These are phyloP conservation scores for Sporothrix dimorphospora DNA, from an alignment of 2,329 filamentous ascomycete species.

Conservation along the genomic window DNA sequence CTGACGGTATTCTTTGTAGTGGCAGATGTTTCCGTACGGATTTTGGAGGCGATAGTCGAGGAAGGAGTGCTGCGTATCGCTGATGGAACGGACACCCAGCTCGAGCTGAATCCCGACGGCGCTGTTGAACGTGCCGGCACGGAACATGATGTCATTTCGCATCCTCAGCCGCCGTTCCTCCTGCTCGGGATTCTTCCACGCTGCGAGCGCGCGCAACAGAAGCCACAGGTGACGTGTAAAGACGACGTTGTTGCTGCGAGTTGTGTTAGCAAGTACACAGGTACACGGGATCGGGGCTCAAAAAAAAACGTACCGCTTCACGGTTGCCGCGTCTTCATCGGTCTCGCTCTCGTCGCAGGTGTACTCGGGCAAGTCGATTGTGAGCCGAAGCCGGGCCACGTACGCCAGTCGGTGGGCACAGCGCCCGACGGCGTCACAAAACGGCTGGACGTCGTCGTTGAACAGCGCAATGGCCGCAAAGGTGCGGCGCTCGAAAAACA, in stretches of 20 bases:
- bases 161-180: neutral
- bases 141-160: neutral
- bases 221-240: neutral
- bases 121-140: neutral
- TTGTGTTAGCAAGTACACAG: neutral
- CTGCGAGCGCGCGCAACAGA: neutral
- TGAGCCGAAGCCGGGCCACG: neutral
- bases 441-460: neutral
- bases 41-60: neutral
- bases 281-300: no score
- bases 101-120: neutral
- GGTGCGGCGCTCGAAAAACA: slow-evolving; percentile 23
- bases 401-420: neutral
- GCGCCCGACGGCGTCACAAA: neutral
- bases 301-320: neutral
- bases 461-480: slow-evolving; percentile 2
- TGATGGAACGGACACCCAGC: neutral
- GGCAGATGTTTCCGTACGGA: neutral
- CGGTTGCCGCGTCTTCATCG: neutral
- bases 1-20: neutral
- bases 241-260: neutral
- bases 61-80: neutral
- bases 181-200: neutral
- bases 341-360: neutral
- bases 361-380: neutral